These are phyloP conservation scores for Cyberlindnera saturnus DNA, from an alignment of 805 yeast genomes.

Conservation along the genomic window DNA sequence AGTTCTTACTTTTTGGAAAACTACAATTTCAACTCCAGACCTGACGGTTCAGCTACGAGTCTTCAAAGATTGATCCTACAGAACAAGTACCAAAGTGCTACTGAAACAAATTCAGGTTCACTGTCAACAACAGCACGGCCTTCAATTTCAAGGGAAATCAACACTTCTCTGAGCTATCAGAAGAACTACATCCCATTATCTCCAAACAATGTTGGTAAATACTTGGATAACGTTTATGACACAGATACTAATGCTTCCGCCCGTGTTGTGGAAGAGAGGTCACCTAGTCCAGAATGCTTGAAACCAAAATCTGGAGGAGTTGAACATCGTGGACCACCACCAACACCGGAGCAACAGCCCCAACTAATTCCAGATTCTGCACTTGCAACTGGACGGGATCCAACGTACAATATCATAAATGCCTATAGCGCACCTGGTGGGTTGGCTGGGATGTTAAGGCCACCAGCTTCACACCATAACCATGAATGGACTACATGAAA, in stretches of 20 bases:
- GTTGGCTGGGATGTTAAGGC: constrained; percentile 7
- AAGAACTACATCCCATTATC: constrained; percentile 13
- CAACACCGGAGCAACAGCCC: constrained; percentile 3
- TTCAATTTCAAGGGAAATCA: constrained; percentile 1
- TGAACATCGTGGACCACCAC: constrained; percentile 2
- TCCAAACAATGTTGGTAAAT: constrained; percentile 15
- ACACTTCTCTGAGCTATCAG: constrained; percentile 3
- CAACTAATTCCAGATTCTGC: neutral
- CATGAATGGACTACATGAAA: constrained; percentile 16
- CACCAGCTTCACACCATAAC: constrained; percentile 6
- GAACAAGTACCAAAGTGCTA: constrained; percentile 12
- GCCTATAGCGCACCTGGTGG: constrained; percentile 17
- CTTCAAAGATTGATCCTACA: constrained; percentile 23
- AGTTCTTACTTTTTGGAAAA: constrained; percentile 18
- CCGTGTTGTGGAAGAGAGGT: neutral
- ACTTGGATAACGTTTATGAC: constrained; percentile 11
- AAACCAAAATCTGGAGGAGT: neutral
- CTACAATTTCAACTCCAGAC: constrained; percentile 7
- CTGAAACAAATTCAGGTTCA: neutral
- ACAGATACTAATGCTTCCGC: neutral
- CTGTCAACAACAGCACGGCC: constrained; percentile 2
- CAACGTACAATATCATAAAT: constrained; percentile 11
- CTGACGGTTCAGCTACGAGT: constrained; percentile 9
- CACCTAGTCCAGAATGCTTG: neutral
- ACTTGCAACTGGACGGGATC: neutral